phyloP scores from a whole-genome alignment of 164 flowering plant species.

The Aristolochia fimbriata region DNA sequence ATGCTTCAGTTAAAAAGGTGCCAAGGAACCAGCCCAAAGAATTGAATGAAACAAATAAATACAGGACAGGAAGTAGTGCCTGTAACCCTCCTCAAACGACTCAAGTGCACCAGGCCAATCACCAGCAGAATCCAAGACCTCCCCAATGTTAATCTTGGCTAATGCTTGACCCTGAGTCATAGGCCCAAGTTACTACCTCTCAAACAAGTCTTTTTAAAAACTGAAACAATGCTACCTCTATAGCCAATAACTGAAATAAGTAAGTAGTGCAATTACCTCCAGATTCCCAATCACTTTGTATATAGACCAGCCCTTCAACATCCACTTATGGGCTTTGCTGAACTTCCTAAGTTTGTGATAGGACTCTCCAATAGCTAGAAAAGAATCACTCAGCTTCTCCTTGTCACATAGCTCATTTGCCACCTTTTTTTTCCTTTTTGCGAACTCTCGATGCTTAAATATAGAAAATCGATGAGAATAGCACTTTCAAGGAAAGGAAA shows the following conservation, averaged over 20 bases:
- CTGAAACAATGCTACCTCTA: neutral
- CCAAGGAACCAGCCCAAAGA: neutral
- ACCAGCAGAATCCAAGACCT: slow-evolving; percentile 63
- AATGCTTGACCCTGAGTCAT: slow-evolving; percentile 79
- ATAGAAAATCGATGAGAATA: slow-evolving; percentile 1
- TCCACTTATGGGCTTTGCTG: slow-evolving; percentile 79
- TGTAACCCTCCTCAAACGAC: slow-evolving; percentile 79
- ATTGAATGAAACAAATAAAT: neutral
- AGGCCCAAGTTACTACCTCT: neutral
- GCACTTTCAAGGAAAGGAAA: neutral
- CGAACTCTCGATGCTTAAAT: slow-evolving; percentile 59
- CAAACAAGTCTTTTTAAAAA: neutral
- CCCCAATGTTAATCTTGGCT: slow-evolving; percentile 73
- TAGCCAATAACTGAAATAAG: neutral
- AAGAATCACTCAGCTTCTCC: slow-evolving; percentile 83
- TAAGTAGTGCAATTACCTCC: slow-evolving; percentile 50
- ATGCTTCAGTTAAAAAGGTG: neutral
- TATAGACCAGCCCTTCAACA: slow-evolving; percentile 53
- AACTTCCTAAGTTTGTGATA: slow-evolving; percentile 79
- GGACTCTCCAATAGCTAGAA: slow-evolving; percentile 74
- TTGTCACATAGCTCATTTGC: slow-evolving; percentile 77
- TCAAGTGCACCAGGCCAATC: slow-evolving; percentile 63
- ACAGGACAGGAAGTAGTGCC: slow-evolving; percentile 18
- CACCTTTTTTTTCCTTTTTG: slow-evolving; percentile 67
- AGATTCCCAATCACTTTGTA: slow-evolving; percentile 63